Evolutionary conservation across 345 rosid species (phyloP).

Genomic region (Citropsis articulata): DNA sequence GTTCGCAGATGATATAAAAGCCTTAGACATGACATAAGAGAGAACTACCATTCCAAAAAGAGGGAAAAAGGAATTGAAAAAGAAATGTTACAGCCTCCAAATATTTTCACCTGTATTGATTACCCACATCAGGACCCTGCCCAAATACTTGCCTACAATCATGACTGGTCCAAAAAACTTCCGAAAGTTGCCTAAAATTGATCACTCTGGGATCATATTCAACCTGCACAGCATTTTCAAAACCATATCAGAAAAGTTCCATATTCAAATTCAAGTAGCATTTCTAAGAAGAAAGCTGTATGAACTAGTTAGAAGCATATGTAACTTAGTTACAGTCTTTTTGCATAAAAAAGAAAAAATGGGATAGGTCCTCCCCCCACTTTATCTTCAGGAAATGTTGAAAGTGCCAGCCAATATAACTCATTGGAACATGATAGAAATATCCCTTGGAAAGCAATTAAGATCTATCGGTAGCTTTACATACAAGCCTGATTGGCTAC

Average conservation of each 20-base stretch:
- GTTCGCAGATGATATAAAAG: neutral
- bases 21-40: neutral
- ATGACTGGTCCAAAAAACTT: constrained; percentile 88
- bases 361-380: neutral
- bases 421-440: neutral
- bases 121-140: constrained; percentile 97
- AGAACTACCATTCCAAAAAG: neutral
- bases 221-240: constrained; percentile 43
- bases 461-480: neutral
- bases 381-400: neutral
- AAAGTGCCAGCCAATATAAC: neutral
- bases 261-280: neutral
- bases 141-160: constrained; percentile 94
- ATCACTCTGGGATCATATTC: constrained; percentile 76
- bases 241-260: neutral
- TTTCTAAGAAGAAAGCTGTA: neutral
- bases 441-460: neutral
- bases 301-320: neutral
- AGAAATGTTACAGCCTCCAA: neutral
- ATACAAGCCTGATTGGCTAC: neutral
- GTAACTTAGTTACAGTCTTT: neutral
- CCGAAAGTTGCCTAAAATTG: constrained; percentile 67
- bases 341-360: neutral
- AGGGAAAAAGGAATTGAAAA: neutral
- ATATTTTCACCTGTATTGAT: constrained; percentile 68